These are phyloP conservation scores for Podosphaera xanthii DNA, from an alignment of 2,329 filamentous ascomycete species.

Conservation along the genomic window DNA sequence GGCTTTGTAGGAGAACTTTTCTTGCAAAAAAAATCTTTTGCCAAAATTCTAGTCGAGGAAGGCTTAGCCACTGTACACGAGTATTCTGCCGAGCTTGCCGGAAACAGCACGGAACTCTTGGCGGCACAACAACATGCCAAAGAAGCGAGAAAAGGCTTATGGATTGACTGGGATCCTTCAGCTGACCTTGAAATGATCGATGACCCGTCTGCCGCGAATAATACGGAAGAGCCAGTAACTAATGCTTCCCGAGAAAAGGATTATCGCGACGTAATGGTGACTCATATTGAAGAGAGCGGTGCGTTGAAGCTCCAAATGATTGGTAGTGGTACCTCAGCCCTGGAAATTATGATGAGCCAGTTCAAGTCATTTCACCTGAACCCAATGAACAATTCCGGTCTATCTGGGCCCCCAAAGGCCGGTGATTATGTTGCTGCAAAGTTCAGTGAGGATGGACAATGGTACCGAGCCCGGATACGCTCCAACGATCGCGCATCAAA, in stretches of 20 bases:
- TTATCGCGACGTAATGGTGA: conserved; percentile 85
- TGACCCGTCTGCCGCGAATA: conserved; percentile 26
- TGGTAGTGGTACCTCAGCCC: conserved; percentile 60
- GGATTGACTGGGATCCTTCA: conserved; percentile 85
- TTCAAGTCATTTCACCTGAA: conserved; percentile 84
- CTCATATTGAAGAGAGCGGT: conserved; percentile 63
- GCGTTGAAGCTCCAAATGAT: conserved; percentile 82
- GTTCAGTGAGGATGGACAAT: conserved; percentile 73
- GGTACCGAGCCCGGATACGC: conserved; percentile 82
- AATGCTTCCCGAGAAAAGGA: conserved; percentile 47
- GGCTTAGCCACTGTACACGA: conserved; percentile 78
- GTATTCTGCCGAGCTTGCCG: conserved; percentile 89
- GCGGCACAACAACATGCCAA: conserved; percentile 78
- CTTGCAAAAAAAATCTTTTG: conserved; percentile 86
- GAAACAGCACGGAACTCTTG: conserved; percentile 68
- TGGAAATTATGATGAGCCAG: conserved; percentile 72
- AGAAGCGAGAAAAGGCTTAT: conserved; percentile 66
- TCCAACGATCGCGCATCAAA: conserved; percentile 81
- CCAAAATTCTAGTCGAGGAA: conserved; percentile 81
- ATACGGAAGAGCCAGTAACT: conserved; percentile 19
- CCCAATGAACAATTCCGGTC: conserved; percentile 51
- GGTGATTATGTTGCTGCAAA: conserved; percentile 81
- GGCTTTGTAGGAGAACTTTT: conserved; percentile 93
- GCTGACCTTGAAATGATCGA: conserved; percentile 47
- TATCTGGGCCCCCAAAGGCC: conserved; percentile 60